These are phyloP conservation scores for Actinomortierella ambigua DNA, from an alignment of 371 early-diverging fungal species.

Conservation along the genomic window DNA sequence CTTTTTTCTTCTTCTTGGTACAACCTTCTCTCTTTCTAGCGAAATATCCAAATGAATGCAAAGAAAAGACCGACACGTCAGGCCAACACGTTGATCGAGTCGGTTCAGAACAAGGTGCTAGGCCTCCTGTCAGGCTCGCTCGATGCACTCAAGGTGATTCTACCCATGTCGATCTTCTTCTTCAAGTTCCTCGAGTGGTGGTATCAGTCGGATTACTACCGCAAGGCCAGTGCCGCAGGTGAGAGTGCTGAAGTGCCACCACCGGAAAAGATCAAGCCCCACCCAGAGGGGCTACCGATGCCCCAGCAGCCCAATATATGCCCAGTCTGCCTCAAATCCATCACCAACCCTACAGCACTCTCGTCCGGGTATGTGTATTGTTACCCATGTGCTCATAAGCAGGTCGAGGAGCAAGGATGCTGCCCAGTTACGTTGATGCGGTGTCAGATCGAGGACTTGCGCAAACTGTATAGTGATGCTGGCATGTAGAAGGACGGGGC, in stretches of 20 bases:
- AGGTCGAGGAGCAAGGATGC: slow-evolving; percentile 63
- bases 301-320: slow-evolving; percentile 77
- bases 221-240: slow-evolving; percentile 30
- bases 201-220: slow-evolving; percentile 80
- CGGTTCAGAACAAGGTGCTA: slow-evolving; percentile 26
- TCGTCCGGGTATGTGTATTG: slow-evolving; percentile 87
- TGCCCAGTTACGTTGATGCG: slow-evolving; percentile 78
- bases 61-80: slow-evolving; percentile 12
- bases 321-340: slow-evolving; percentile 71
- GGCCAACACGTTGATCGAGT: slow-evolving; percentile 21
- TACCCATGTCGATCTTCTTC: slow-evolving; percentile 91
- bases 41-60: slow-evolving; percentile 39
- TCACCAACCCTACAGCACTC: slow-evolving; percentile 86
- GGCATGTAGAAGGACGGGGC: slow-evolving; percentile 34
- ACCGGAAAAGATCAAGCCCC: slow-evolving; percentile 71
- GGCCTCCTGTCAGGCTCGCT: slow-evolving; percentile 49
- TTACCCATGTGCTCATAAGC: slow-evolving; percentile 78
- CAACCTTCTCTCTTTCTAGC: no score
- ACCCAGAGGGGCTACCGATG: slow-evolving; percentile 75
- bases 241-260: slow-evolving; percentile 63
- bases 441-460: slow-evolving; percentile 53
- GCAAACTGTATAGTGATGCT: slow-evolving; percentile 65
- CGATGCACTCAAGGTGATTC: slow-evolving; percentile 71
- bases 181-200: slow-evolving; percentile 96
- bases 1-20: slow-evolving; percentile 8